Evolutionary conservation across 192 early-diverging fungal species (phyloP).

Genomic region (Haplosporangium gracile): DNA sequence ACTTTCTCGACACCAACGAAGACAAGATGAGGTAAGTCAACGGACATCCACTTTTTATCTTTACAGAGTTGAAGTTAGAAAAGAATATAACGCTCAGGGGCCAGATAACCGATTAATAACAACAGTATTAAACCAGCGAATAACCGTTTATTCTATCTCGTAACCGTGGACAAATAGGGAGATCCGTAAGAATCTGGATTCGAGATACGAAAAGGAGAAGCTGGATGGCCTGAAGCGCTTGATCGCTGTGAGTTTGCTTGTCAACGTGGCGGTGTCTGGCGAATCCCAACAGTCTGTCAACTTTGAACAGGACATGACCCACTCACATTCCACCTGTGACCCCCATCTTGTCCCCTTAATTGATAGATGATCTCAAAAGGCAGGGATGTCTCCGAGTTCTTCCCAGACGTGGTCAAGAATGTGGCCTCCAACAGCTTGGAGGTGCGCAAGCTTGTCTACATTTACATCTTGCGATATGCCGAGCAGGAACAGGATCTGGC

Average conservation of each 20-base stretch:
- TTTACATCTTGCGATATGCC: conserved; percentile 95
- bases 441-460: conserved; percentile 95
- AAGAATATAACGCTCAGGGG: background rate
- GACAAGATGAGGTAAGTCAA: conserved; percentile 71
- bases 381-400: conserved; percentile 90
- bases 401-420: conserved; percentile 97
- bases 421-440: conserved; percentile 92
- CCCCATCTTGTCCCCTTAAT: background rate
- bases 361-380: conserved; percentile 90
- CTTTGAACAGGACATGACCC: background rate
- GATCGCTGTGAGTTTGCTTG: conserved; percentile 74
- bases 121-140: background rate
- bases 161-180: conserved; percentile 53
- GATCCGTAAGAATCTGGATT: conserved; percentile 81
- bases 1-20: conserved; percentile 94
- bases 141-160: background rate
- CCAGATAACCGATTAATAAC: background rate
- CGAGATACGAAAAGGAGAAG: conserved; percentile 92
- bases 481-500: conserved; percentile 97
- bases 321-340: background rate
- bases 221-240: conserved; percentile 92
- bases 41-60: background rate
- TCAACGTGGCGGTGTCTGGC: background rate
- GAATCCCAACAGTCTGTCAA: background rate
- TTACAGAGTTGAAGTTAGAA: background rate